Conservation (phyloP, 176 grass and related monocot genomes). For the Triticum dicoccoides region DNA sequence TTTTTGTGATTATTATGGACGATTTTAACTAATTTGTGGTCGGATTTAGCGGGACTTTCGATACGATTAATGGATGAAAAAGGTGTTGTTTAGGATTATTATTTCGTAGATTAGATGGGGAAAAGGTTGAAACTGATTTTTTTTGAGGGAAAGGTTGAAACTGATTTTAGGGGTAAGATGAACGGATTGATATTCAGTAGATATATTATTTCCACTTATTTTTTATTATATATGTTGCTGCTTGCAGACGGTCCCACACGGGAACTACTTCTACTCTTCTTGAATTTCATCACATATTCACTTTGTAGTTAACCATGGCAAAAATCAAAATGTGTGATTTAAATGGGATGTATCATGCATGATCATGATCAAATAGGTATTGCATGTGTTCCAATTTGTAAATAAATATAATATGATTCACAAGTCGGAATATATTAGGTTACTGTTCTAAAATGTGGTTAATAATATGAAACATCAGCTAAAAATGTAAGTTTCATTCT, state of each 20-base stretch:
- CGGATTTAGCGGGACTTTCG: background rate
- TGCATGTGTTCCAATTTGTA: background rate
- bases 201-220: background rate
- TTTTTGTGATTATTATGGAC: background rate
- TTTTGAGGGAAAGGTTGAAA: background rate
- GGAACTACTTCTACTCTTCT: background rate
- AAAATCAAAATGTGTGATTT: background rate
- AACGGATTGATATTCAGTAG: background rate
- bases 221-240: too few species aligned
- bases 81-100: background rate
- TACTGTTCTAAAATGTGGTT: background rate
- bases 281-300: background rate
- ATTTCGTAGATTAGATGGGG: background rate
- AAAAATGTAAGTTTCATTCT: background rate
- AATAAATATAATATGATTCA: background rate
- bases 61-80: background rate
- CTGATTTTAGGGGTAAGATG: background rate
- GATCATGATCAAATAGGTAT: background rate
- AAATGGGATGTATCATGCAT: background rate
- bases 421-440: background rate
- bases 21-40: background rate
- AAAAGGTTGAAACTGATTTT: background rate
- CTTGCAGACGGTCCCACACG: background rate
- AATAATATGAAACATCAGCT: background rate
- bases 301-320: background rate